A percentile compares a stretch with the other conserved stretches of the same genome.
Evolutionary conservation across 169 alveolate genomes (phyloP).

Genomic region (Sarcocystis neurona): DNA sequence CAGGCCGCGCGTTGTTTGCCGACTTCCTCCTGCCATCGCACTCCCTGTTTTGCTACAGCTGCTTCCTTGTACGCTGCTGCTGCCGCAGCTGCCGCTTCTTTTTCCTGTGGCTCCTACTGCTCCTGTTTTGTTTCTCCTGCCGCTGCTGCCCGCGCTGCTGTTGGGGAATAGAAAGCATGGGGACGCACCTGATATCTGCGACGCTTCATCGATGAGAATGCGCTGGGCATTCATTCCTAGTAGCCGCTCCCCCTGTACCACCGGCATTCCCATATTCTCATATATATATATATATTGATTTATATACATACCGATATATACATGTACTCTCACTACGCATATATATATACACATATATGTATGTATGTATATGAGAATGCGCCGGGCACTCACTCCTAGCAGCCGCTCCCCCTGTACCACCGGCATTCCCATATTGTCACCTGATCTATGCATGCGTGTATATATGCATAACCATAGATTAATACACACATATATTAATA

Average conservation of each 20-base stretch:
- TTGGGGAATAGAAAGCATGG: background rate
- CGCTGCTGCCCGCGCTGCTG: too few relatives aligned
- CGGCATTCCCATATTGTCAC: background rate
- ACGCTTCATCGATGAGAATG: conserved; percentile 29
- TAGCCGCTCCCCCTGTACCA: background rate
- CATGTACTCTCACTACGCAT: too few relatives aligned
- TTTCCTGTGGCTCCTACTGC: too few relatives aligned
- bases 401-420: background rate
- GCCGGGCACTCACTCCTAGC: background rate
- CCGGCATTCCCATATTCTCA: background rate
- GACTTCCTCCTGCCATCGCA: too few relatives aligned
- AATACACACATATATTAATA: background rate
- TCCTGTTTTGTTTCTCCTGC: too few relatives aligned
- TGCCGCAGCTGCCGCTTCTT: too few relatives aligned
- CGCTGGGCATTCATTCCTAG: background rate
- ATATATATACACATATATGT: too few relatives aligned
- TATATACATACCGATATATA: background rate
- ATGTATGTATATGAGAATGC: too few relatives aligned
- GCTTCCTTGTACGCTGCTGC: too few relatives aligned
- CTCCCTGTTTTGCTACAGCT: too few relatives aligned
- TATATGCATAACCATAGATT: background rate
- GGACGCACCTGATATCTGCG: background rate
- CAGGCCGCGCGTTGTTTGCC: too few relatives aligned
- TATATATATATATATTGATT: background rate
- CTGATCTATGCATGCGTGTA: too few relatives aligned